Evolutionary conservation across 1,284 basidiomycete genomes (phyloP).

Genomic region (Fomitiporia mediterranea): DNA sequence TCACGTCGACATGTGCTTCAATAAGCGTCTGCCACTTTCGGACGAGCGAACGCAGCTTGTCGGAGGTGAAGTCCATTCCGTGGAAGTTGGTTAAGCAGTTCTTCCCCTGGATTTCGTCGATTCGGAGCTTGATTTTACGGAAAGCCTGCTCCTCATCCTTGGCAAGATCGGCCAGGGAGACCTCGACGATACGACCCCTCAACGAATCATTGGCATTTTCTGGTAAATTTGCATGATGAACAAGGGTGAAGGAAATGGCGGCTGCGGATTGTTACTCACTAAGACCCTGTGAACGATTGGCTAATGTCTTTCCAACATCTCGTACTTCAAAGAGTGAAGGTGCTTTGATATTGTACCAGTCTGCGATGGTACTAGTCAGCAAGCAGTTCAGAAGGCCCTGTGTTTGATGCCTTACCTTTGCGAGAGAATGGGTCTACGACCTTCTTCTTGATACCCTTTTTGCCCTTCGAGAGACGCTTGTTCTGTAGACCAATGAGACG

Average conservation of each 20-base stretch:
- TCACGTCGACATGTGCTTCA: constrained; percentile 98
- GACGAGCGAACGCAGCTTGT: constrained; percentile 99
- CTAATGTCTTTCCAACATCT: constrained; percentile 98
- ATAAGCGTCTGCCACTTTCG: constrained; percentile 99
- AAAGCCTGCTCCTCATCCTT: constrained; percentile 99
- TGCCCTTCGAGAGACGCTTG: constrained; percentile 99
- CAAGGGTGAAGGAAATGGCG: neutral
- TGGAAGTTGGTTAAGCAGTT: constrained; percentile 99
- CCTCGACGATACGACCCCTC: constrained; percentile 95
- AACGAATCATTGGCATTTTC: constrained; percentile 99
- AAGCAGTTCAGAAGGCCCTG: neutral
- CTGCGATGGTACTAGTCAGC: constrained; percentile 36
- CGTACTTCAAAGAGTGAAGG: constrained; percentile 97
- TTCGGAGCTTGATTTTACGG: constrained; percentile 98
- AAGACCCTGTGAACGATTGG: constrained; percentile 97
- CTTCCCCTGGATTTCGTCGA: constrained; percentile 98
- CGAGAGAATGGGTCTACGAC: constrained; percentile 99
- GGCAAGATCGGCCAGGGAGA: constrained; percentile 97
- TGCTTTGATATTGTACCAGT: constrained; percentile 99
- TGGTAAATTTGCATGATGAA: constrained; percentile 32
- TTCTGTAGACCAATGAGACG: constrained; percentile 51
- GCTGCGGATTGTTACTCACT: constrained; percentile 54
- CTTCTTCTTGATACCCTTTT: constrained; percentile 99
- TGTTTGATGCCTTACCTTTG: constrained; percentile 66
- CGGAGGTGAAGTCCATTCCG: constrained; percentile 99